Evolutionary conservation across 805 yeast species (phyloP).

Genomic region (Cyberlindnera mississippiensis): DNA sequence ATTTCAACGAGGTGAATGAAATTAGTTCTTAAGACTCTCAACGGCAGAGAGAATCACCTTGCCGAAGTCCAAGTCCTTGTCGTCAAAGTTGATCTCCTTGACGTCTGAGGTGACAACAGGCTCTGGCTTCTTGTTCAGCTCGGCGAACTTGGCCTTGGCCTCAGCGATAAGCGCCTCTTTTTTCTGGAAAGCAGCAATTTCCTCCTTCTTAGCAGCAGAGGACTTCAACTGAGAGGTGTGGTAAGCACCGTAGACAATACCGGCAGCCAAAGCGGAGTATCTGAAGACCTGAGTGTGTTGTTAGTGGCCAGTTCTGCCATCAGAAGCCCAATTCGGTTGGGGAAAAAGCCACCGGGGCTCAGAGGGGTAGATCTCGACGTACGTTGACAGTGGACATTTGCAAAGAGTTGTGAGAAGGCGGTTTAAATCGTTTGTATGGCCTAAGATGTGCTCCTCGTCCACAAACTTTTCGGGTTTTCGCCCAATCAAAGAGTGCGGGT

Average conservation of each 20-base stretch:
- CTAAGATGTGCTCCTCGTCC: not conserved
- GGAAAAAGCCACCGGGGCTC: not conserved
- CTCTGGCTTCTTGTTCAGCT: slow-evolving; percentile 47
- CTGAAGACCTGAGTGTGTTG: slow-evolving; percentile 66
- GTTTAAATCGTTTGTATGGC: not conserved
- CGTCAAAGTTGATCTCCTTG: slow-evolving; percentile 68
- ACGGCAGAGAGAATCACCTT: slow-evolving; percentile 62
- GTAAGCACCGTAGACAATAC: slow-evolving; percentile 82
- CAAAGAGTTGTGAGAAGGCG: not conserved
- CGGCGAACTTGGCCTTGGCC: slow-evolving; percentile 88
- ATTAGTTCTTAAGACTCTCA: slow-evolving; percentile 42
- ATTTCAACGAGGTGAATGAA: no score
- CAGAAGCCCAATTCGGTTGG: not conserved
- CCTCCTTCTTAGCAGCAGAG: slow-evolving; percentile 55
- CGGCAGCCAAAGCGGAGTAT: slow-evolving; percentile 88
- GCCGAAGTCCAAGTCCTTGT: slow-evolving; percentile 86
- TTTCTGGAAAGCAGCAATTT: slow-evolving; percentile 52
- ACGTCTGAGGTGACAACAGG: slow-evolving; percentile 33
- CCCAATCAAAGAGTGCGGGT: slow-evolving; percentile 4
- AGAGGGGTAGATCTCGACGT: slow-evolving; percentile 13
- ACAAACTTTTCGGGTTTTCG: slow-evolving; percentile 5
- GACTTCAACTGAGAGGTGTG: slow-evolving; percentile 71
- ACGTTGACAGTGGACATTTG: slow-evolving; percentile 50
- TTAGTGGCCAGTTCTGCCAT: slow-evolving; percentile 6
- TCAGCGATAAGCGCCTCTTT: slow-evolving; percentile 75